Evolutionary conservation across 768 basidiomycete genomes (phyloP).

Genomic region (Royoungia palumana): DNA sequence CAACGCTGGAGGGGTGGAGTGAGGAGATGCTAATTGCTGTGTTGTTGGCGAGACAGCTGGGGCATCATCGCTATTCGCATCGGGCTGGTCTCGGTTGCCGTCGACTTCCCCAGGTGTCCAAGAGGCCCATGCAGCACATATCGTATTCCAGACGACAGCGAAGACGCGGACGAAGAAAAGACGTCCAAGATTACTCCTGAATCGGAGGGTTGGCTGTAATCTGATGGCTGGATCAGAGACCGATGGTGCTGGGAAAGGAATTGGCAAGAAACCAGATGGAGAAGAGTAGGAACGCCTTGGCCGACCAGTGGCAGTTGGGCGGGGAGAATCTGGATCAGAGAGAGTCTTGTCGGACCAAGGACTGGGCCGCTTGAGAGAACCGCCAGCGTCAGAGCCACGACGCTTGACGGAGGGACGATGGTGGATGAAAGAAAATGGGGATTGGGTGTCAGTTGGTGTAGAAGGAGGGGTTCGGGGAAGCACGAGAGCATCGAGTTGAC

Average conservation of each 20-base stretch:
- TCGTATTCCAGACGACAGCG: slow-evolving; percentile 63
- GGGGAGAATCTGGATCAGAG: slow-evolving; percentile 25
- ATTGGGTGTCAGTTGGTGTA: slow-evolving; percentile 44
- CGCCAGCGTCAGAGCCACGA: slow-evolving; percentile 26
- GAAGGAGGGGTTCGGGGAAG: slow-evolving; percentile 57
- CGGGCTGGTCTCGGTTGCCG: slow-evolving; percentile 8
- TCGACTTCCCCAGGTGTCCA: slow-evolving; percentile 28
- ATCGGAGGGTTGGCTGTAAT: slow-evolving; percentile 39
- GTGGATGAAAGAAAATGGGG: slow-evolving; percentile 24
- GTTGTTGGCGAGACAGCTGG: slow-evolving; percentile 19
- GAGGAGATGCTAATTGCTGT: slow-evolving; percentile 18
- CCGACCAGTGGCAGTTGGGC: slow-evolving; percentile 23
- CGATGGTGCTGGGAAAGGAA: slow-evolving; percentile 34
- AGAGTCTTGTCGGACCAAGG: slow-evolving; percentile 59
- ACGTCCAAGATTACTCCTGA: slow-evolving; percentile 45
- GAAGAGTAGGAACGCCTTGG: slow-evolving; percentile 65
- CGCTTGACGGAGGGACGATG: slow-evolving; percentile 22
- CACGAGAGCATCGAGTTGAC: slow-evolving; percentile 76
- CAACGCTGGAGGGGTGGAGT: slow-evolving; percentile 24
- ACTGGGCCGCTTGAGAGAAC: slow-evolving; percentile 44
- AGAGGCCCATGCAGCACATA: slow-evolving; percentile 62
- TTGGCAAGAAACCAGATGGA: slow-evolving; percentile 46
- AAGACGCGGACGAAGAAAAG: slow-evolving; percentile 72
- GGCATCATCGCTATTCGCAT: slow-evolving; percentile 12
- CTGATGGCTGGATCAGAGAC: slow-evolving; percentile 32